Conservation (phyloP, 495 filamentous ascomycete genomes). For the Hyaloscypha hepaticicola region DNA sequence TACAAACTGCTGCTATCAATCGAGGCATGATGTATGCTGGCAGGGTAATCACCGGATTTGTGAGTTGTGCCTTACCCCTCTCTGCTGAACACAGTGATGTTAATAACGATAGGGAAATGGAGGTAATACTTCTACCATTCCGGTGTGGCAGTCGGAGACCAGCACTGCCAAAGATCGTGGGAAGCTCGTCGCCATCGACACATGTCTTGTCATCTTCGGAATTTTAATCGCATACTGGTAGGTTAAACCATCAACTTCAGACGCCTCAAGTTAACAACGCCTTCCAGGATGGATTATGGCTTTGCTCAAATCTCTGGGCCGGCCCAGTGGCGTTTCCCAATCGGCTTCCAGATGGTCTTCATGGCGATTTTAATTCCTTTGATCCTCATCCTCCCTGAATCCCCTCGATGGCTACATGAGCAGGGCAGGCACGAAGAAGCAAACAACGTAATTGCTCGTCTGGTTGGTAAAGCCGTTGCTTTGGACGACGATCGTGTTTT, state of each 20-base stretch:
- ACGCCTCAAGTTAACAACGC: no score
- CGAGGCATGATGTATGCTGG: slow-evolving; percentile 4
- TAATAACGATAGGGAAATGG: no score
- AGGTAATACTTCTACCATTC: neutral
- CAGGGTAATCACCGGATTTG: neutral
- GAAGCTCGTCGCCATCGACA: neutral
- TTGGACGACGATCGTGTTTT: no score
- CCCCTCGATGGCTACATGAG: neutral
- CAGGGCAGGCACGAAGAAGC: neutral
- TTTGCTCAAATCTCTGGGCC: neutral
- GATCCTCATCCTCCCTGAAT: neutral
- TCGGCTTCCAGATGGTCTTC: neutral
- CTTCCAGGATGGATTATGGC: no score
- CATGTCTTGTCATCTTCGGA: neutral
- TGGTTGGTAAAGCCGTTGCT: no score
- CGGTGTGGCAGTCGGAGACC: slow-evolving; percentile 6
- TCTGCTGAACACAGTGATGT: no score
- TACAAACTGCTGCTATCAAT: neutral
- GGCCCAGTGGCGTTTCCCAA: neutral
- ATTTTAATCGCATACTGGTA: neutral
- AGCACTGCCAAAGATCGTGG: neutral
- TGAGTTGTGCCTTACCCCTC: no score
- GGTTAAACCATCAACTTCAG: no score
- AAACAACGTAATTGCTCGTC: no score
- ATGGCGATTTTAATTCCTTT: neutral